Percentiles rank a stretch among this genome's conserved stretches.
These are phyloP conservation scores for Ceratocystis papillata DNA, from an alignment of 2,329 filamentous ascomycete genomes.

Conservation along the genomic window DNA sequence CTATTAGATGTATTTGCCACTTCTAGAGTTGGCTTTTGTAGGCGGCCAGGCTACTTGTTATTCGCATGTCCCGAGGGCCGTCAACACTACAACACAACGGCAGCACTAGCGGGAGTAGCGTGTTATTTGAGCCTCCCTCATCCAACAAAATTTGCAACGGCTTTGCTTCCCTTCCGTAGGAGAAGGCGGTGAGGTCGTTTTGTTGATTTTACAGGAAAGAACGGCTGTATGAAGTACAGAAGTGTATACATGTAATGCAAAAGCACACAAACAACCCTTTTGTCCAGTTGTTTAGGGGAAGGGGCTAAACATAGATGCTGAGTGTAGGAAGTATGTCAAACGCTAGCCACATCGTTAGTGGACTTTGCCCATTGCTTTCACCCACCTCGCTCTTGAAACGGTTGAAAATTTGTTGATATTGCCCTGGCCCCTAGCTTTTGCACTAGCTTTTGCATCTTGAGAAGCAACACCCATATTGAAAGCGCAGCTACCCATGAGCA, in stretches of 20 bases:
- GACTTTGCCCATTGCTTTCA: not conserved
- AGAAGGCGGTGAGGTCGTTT: constrained; percentile 1
- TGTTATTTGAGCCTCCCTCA: not conserved
- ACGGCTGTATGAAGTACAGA: not conserved
- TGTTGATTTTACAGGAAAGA: too few species aligned
- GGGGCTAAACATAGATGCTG: not conserved
- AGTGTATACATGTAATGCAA: not conserved
- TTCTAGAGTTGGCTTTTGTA: not conserved
- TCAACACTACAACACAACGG: not conserved
- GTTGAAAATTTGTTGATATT: not conserved
- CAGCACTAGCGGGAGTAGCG: not conserved
- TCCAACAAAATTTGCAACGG: not conserved
- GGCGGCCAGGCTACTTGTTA: not conserved
- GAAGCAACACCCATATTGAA: not conserved
- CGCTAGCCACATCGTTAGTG: not conserved
- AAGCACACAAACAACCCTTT: not conserved
- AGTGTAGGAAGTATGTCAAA: not conserved
- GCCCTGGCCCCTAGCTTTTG: not conserved
- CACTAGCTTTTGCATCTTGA: not conserved
- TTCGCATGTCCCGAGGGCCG: not conserved
- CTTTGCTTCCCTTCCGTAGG: not conserved
- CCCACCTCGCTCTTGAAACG: not conserved
- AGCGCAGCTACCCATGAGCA: not conserved
- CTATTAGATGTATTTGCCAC: not conserved
- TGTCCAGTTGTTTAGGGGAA: not conserved